Evolutionary conservation across 495 filamentous ascomycete species (phyloP).

Genomic region (Jackrogersella minutella): DNA sequence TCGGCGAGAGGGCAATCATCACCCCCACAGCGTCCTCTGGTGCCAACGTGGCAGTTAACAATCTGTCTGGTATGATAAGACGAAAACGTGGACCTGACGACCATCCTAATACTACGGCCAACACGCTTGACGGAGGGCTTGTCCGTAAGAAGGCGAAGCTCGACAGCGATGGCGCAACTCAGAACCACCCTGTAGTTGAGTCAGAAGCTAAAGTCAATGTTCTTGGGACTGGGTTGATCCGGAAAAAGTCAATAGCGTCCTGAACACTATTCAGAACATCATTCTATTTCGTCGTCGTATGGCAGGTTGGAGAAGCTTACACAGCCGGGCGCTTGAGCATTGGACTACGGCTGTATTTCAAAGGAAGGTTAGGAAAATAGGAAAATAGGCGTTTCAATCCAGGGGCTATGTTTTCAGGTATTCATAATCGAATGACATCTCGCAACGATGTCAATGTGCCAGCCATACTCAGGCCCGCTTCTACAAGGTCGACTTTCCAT

Average conservation of each 20-base stretch:
- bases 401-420: not conserved
- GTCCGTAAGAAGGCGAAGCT: conserved; percentile 73
- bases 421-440: not conserved
- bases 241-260: conserved; percentile 68
- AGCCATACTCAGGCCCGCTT: too few relatives aligned
- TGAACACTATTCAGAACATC: not conserved
- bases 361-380: not conserved
- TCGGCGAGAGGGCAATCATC: conserved; percentile 44
- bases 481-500: too few relatives aligned
- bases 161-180: conserved; percentile 19
- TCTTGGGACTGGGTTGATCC: conserved; percentile 64
- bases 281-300: not conserved
- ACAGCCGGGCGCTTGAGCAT: conserved; percentile 24
- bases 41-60: conserved; percentile 35
- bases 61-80: conserved; percentile 50
- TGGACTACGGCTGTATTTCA: not conserved
- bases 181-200: not conserved
- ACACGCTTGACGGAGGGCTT: conserved; percentile 53
- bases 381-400: not conserved
- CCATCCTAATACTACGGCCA: conserved; percentile 13
- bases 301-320: not conserved
- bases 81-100: conserved; percentile 45
- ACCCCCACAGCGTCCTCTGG: conserved; percentile 10
- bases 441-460: too few relatives aligned
- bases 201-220: conserved; percentile 60